Evolutionary conservation across 2,329 filamentous ascomycete genomes (phyloP), one percentile per base, ranked within the genome.

Genomic region (Cryoendolithus antarcticus): DNA sequence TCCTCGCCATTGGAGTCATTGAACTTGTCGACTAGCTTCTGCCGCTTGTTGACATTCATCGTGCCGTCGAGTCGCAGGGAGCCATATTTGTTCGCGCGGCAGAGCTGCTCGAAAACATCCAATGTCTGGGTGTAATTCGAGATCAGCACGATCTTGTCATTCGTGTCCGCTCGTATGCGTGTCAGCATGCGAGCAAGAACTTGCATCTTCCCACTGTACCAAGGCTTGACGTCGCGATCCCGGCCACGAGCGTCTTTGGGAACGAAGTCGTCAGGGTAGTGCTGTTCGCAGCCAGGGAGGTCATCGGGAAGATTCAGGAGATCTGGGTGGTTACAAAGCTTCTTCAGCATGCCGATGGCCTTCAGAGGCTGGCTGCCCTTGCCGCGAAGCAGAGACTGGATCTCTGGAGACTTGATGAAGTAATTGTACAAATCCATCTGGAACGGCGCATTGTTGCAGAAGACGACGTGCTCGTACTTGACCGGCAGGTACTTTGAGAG

Each of bases 391-490:
- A 98, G 68, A 38, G 83, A 86, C 58, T 93, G 86, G 54, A 98
- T 96, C 44, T 93, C 85, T 0, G 91, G 89, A 44, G 88, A 95
- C 36, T 82, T 85, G 61, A 98, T 88, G 61, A 98, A 98, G 61
- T 95, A 85, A 55, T 94, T 94, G 69, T 98, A 98, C 1, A 98
- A 68, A 48, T 85, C 84, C 39, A 86, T 72, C 60, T 98, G 91
- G 64, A 98, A 96, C 0, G 84, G 83, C 10, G 91, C 82, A 34
- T 94, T 72, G 51, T 89, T 89, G 70, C 91, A 98, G 64, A 98
- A 98, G 1, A 98, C 91, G 24, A 98, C 91, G 58, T 98, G 91
- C 62, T 98, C 91, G 62, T 98, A 98, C 66, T 98, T 98, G 66
- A 96, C 80, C 0, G 91, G 91, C 43, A 98, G 66, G 57, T 98